Evolutionary conservation across 2,329 filamentous ascomycete genomes (phyloP), one percentile per base, ranked within the genome.

Genomic region (Penicillium sp.): DNA sequence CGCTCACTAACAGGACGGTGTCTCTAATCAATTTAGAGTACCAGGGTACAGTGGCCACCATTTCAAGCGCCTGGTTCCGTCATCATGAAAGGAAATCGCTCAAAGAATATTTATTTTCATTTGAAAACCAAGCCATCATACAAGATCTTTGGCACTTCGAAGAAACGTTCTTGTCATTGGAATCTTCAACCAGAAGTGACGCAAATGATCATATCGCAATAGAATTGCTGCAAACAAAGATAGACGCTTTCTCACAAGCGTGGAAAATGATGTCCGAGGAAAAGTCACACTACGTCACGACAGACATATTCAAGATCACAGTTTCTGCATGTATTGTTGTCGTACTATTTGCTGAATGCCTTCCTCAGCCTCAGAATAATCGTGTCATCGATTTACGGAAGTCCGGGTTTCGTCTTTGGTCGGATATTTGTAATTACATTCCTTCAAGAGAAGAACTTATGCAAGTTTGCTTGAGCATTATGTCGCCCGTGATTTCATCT

Each of bases 1-100:
- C 82, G 16, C 90, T 89, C 64, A 85, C 88, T 38, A 89, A 89
- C 59, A 73, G 77, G 40, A 57, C 70, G 4, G 68, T 71, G 28
- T 60, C 65, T 42, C 40, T 62, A 21, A 59, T 68, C 9, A 56
- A 56, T 21, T 38, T 56, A 38, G 62, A 59, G 30, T 62, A 62
- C 51, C 60, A 61, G 51, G 71, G 68, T 5, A 63, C 67, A 21
- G 59, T 63, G 9, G 66, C 71, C 11, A 56, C 62, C 9, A 63
- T 76, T 47, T 64, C 64, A 3, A 70, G 61, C 62, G 70, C 74
- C 20, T 80, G 76, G 71, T 64, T 76, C 14, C 71, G 71, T 54
- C 70, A 71, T 42, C 61, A 67, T 28, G 67, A 71, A 18, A 74
- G 79, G 56, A 64, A 66, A 16, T 64, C 71, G 5, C 66, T 84